These are phyloP conservation scores for Kandelia obovata DNA, from an alignment of 345 rosid species.

Conservation along the genomic window DNA sequence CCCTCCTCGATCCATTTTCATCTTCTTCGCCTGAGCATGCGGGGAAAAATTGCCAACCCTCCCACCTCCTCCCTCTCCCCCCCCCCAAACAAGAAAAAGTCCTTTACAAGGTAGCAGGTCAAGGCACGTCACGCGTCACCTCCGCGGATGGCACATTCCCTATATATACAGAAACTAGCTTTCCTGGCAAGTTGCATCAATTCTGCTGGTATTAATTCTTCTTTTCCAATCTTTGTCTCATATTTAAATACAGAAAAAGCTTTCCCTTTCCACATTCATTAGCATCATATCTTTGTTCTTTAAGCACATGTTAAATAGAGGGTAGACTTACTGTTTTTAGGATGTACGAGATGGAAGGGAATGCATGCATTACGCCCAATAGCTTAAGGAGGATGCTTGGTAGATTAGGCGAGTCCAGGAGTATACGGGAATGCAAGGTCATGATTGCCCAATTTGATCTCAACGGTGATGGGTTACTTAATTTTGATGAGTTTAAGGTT, in stretches of 20 bases:
- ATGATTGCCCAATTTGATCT: constrained; percentile 30
- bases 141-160: not conserved
- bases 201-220: too few relatives aligned
- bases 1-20: too few relatives aligned
- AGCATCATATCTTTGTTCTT: not conserved
- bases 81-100: too few relatives aligned
- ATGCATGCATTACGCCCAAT: constrained; percentile 19
- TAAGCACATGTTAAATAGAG: not conserved
- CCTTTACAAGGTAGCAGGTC: not conserved
- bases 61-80: too few relatives aligned
- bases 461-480: constrained; percentile 27
- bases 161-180: not conserved
- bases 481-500: constrained; percentile 30
- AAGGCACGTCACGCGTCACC: not conserved
- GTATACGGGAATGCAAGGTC: constrained; percentile 3
- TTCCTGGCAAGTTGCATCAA: too few relatives aligned
- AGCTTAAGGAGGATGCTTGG: constrained; percentile 31
- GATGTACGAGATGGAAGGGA: constrained; percentile 26
- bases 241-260: too few relatives aligned
- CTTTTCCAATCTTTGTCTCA: too few relatives aligned
- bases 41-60: too few relatives aligned
- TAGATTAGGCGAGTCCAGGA: constrained; percentile 13
- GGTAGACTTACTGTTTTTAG: not conserved
- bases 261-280: not conserved
- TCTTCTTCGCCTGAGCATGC: too few relatives aligned